Base-by-base conservation (phyloP, 305 asterid genomes). In the Striga hermonthica region DNA sequence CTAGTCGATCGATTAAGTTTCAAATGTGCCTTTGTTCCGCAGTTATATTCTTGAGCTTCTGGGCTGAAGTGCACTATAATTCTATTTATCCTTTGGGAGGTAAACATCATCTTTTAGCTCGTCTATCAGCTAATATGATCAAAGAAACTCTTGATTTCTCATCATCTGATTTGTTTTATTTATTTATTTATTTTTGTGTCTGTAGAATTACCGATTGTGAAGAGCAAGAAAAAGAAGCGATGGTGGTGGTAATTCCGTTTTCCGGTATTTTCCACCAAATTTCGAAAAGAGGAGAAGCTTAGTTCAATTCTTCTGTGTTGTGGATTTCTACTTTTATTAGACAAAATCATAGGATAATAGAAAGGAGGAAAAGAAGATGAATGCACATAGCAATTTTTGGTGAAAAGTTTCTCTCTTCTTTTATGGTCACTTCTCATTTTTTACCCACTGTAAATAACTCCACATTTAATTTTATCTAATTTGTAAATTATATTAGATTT, bases 21-120 rank as follows among this genome's bases (percentile, higher is more conserved):
- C n/a, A 38, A 36, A 38, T 65, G n/a, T 8, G 34, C 6, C 2
- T 61, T 44, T 66, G 50, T 70, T 75, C 60, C 41, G 91, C 96
- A 92, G 96, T 73, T 60, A 83, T 90, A 78, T 83, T 80, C 82
- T 83, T 92, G 90, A 92, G 98, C 86, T 92, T 86, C 77, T 90
- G 97, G 97, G 95, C 97, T 0, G 95, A 90, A 77, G 97, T 92
- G 66, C 98, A 92, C 70, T 92, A 92, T 43, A 92, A 92, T 71
- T 92, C 98, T 41, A 87, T 92, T 63, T 92, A 92, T 74, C 98
- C 97, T 41, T 72, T 67, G 15, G 96, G 90, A 83, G 98, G 97
- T 87, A 82, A 79, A 64, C 28, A 57, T 31, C 39, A 12, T 36
- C 10, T 36, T 9, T 5, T 41, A 36, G 53, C 61, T 68, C 60